Conservation (phyloP, 2,329 filamentous ascomycete species). For the Verticillium tricorpus region DNA sequence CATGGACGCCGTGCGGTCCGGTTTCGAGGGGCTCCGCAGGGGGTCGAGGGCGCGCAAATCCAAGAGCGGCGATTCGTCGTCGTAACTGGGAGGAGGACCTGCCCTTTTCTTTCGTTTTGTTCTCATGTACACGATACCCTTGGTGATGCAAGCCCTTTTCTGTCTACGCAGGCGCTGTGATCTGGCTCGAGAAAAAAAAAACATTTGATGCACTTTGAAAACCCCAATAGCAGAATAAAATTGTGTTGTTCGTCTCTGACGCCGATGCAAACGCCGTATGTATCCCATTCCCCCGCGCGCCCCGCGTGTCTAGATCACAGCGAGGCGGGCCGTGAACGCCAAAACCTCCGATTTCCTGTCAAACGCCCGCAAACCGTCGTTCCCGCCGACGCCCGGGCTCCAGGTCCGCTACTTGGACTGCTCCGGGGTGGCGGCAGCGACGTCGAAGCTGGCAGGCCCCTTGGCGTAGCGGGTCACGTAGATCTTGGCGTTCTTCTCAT, state of each 20-base stretch:
- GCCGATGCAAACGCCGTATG: not conserved
- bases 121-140: not conserved
- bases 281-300: not conserved
- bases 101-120: not conserved
- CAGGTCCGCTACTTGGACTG: not conserved
- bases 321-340: not conserved
- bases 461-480: slow-evolving; percentile 72
- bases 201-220: not conserved
- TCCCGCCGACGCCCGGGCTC: too few species aligned
- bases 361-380: not conserved
- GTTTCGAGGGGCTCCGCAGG: slow-evolving; percentile 19
- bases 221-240: not conserved
- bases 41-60: slow-evolving; percentile 4
- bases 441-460: slow-evolving; percentile 27
- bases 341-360: not conserved
- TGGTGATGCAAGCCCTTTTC: not conserved
- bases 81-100: not conserved
- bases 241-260: not conserved
- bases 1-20: slow-evolving; percentile 25
- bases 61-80: not conserved
- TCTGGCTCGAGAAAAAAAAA: too few species aligned
- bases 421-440: not conserved
- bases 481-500: slow-evolving; percentile 69
- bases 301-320: not conserved
- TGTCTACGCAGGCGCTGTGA: not conserved